Evolutionary conservation across 2,329 filamentous ascomycete species (phyloP).

Genomic region (Aureobasidium vineae): DNA sequence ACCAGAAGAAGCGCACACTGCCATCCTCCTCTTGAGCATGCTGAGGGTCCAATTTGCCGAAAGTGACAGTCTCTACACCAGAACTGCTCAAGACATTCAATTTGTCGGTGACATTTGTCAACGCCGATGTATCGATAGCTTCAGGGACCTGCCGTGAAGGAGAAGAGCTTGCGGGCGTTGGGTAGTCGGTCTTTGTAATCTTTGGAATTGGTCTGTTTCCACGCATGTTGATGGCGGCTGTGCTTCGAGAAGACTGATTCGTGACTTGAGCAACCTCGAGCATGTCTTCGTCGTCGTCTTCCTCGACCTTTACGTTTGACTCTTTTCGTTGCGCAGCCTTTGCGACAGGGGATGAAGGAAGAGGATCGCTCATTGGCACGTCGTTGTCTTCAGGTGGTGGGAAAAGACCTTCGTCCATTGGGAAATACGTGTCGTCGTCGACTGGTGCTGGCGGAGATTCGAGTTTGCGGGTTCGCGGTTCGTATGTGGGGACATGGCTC

Average conservation of each 20-base stretch:
- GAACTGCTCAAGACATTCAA: constrained; percentile 82
- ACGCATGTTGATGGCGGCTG: constrained; percentile 77
- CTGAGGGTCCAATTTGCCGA: constrained; percentile 78
- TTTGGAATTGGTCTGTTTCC: constrained; percentile 77
- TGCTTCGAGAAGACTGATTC: constrained; percentile 60
- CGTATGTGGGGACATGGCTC: constrained; percentile 37
- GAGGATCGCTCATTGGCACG: constrained; percentile 78
- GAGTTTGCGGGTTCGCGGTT: constrained; percentile 27
- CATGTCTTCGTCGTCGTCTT: constrained; percentile 72
- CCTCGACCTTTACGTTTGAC: constrained; percentile 63
- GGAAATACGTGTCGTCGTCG: constrained; percentile 30
- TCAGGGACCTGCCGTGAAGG: constrained; percentile 61
- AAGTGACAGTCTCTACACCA: constrained; percentile 58
- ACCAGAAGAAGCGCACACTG: constrained; percentile 93
- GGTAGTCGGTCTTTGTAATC: constrained; percentile 65
- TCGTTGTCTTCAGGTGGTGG: constrained; percentile 60
- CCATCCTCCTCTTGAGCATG: constrained; percentile 94
- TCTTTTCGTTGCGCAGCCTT: constrained; percentile 42
- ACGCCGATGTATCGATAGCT: constrained; percentile 69
- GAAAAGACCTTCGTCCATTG: constrained; percentile 49
- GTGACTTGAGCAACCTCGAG: constrained; percentile 82
- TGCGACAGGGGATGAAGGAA: constrained; percentile 75
- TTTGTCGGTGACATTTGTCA: constrained; percentile 82
- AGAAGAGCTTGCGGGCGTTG: constrained; percentile 73
- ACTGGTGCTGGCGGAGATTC: constrained; percentile 7